phyloP scores from a whole-genome alignment of 129 eudicot species.

The Centrapalus pauciflorus region DNA sequence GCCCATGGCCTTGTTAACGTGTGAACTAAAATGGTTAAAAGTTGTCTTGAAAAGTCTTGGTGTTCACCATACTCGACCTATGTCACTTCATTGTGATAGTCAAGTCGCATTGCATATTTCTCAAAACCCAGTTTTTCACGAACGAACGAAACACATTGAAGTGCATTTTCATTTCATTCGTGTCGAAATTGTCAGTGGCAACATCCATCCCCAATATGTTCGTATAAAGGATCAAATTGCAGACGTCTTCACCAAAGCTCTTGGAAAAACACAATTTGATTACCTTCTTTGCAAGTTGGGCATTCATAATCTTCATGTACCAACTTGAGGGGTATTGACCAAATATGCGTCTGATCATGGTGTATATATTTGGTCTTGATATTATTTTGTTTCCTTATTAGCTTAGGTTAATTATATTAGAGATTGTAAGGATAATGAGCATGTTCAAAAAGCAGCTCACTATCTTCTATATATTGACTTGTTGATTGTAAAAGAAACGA shows the following conservation, averaged over 20 bases:
- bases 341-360: too few species aligned
- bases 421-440: too few species aligned
- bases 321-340: too few species aligned
- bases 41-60: neutral
- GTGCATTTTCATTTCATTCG: neutral
- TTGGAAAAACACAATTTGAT: neutral
- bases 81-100: constrained; percentile 2
- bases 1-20: neutral
- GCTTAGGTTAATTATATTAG: too few species aligned
- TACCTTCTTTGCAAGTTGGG: constrained; percentile 1
- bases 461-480: too few species aligned
- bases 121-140: neutral
- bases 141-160: neutral
- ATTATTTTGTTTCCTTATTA: too few species aligned
- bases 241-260: neutral
- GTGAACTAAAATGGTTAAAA: constrained; percentile 7
- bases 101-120: neutral
- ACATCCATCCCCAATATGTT: neutral
- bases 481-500: too few species aligned
- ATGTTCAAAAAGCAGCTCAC: too few species aligned
- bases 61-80: neutral
- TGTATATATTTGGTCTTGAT: too few species aligned
- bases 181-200: neutral
- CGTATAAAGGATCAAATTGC: neutral
- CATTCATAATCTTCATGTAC: neutral